A percentile compares a stretch with the other conserved stretches of the same genome.
Evolutionary conservation across 768 basidiomycete genomes (phyloP).

Genomic region (Hortiboletus campestris): DNA sequence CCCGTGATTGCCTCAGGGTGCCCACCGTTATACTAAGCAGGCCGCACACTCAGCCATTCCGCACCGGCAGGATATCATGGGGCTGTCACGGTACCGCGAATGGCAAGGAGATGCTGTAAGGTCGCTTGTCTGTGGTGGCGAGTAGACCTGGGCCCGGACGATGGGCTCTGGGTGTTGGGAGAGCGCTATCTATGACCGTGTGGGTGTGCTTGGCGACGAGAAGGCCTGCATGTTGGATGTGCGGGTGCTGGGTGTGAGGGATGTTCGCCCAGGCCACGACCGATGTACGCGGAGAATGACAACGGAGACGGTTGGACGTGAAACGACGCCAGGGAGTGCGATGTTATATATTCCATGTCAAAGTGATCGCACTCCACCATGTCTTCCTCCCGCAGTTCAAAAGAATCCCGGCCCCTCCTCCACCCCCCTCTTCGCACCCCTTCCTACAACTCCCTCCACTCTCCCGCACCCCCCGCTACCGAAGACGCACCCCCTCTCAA

Average conservation of each 20-base stretch:
- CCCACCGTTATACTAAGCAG: too few relatives aligned
- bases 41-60: too few relatives aligned
- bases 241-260: neutral
- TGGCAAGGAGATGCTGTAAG: too few relatives aligned
- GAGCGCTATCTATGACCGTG: neutral
- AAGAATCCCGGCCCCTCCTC: constrained; percentile 60
- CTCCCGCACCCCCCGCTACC: constrained; percentile 28
- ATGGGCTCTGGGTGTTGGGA: too few relatives aligned
- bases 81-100: too few relatives aligned
- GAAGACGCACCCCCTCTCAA: constrained; percentile 36
- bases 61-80: too few relatives aligned
- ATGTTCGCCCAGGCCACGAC: constrained; percentile 16
- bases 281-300: constrained; percentile 35
- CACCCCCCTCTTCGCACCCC: constrained; percentile 26
- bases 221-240: neutral
- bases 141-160: too few relatives aligned
- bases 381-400: constrained; percentile 33
- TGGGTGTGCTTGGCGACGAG: neutral
- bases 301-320: constrained; percentile 12
- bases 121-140: too few relatives aligned
- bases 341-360: constrained; percentile 24
- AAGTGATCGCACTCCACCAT: constrained; percentile 19
- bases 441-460: constrained; percentile 46
- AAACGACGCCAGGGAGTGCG: constrained; percentile 18
- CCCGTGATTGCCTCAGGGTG: too few relatives aligned